These are phyloP conservation scores for Botrytis fragariae DNA, from an alignment of 2,329 filamentous ascomycete species.

Conservation along the genomic window DNA sequence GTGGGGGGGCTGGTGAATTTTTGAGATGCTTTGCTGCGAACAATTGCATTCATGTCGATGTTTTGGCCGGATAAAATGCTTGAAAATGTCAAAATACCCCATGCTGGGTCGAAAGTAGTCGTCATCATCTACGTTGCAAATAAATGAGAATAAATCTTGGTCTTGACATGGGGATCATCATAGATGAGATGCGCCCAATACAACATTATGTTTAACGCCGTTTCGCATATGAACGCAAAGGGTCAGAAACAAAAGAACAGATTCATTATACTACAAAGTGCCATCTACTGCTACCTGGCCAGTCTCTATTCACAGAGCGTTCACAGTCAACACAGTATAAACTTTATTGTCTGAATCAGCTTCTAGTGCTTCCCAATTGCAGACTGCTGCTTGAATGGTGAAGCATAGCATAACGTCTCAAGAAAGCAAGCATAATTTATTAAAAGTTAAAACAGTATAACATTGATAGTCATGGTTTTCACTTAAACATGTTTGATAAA, in stretches of 20 bases:
- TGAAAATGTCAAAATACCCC: too few species aligned
- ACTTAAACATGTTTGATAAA: slow-evolving; percentile 17
- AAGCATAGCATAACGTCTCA: background rate
- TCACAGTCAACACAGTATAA: background rate
- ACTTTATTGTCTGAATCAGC: background rate
- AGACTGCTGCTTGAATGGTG: slow-evolving; percentile 6
- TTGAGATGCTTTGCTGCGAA: background rate
- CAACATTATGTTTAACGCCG: too few species aligned
- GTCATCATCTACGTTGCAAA: background rate
- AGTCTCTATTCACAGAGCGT: background rate
- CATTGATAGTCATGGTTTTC: background rate
- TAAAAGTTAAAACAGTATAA: background rate
- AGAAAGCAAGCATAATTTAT: background rate
- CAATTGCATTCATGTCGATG: background rate
- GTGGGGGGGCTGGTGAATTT: background rate
- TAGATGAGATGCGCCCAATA: background rate
- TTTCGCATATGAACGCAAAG: background rate
- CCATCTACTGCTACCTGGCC: background rate
- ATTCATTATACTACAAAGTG: background rate
- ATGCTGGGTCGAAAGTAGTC: too few species aligned
- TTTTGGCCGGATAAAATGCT: background rate
- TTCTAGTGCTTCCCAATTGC: background rate
- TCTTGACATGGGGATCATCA: background rate
- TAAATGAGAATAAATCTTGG: background rate
- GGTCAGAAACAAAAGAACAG: background rate